Evolutionary conservation across 805 yeast species (phyloP), one percentile per base, ranked within the genome.

Genomic region (Priceomyces haplophilus): DNA sequence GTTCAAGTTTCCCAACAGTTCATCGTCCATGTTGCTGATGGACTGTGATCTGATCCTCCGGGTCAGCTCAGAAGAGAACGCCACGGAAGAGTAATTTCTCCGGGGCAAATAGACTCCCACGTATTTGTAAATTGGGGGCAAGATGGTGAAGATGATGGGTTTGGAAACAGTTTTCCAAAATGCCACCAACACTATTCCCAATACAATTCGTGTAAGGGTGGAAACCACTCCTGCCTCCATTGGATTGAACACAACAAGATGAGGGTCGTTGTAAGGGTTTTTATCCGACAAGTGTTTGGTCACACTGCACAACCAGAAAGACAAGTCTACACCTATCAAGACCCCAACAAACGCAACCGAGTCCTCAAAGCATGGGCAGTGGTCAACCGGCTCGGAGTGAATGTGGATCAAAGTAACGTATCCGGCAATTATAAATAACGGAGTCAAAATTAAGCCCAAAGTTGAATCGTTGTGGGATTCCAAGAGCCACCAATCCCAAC

Each of bases 311-410:
- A 62, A 46, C 80, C 84, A 81, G 51, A 76, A 79, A 15, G 82
- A 73, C 19, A 84, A 49, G 47, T 85, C 93, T 5, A 85, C 53
- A 0, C 99, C 99, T 34, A 81, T 66, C 12, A 89, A 69, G 34
- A 90, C 97, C 3, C 96, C 96, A 40, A 90, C 68, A 54, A 91
- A 91, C 4, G 98, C 95, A 23, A 91, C 96, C 15, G 89, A 80
- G 59, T 91, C 99, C 56, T 90, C 97, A 57, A 84, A 91, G 61
- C 99, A 93, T 1, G 99, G 99, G 58, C 99, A 91, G 51, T 83
- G 85, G 53, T 93, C 99, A 16, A 85, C 81, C 1, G 98, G 98
- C 44, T 76, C 79, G 0, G 89, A 85, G 63, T 89, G 96, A 33
- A 73, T 62, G 52, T 84, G 81, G 17, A 90, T 75, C 25, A 85